phyloP scores from a whole-genome alignment of 768 basidiomycete species.

The Termitomyces sp. region DNA sequence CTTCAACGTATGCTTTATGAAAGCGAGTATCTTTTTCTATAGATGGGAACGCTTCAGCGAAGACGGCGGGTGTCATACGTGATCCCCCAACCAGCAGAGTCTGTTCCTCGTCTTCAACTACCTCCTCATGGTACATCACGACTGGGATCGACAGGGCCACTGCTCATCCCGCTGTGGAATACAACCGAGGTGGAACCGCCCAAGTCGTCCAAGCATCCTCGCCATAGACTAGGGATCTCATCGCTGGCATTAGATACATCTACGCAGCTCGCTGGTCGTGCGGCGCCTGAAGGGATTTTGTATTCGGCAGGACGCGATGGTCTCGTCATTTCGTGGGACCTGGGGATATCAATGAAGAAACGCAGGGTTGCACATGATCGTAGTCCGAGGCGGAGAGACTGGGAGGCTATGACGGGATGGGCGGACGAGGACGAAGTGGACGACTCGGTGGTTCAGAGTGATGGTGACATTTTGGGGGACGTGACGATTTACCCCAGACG shows the following conservation, averaged over 20 bases:
- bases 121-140: conserved; percentile 61
- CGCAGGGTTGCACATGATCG: conserved; percentile 25
- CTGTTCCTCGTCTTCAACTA: conserved; percentile 60
- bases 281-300: conserved; percentile 75
- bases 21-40: background rate
- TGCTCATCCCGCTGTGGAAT: conserved; percentile 41
- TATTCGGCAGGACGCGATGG: conserved; percentile 91
- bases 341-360: conserved; percentile 60
- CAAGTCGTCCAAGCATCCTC: conserved; percentile 44
- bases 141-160: conserved; percentile 63
- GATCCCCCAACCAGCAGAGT: conserved; percentile 63
- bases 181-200: conserved; percentile 18
- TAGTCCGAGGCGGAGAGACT: conserved; percentile 22
- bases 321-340: conserved; percentile 82
- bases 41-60: conserved; percentile 33
- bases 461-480: conserved; percentile 75
- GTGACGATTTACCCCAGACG: conserved; percentile 31
- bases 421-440: conserved; percentile 66
- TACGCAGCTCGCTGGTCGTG: conserved; percentile 64
- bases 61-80: conserved; percentile 82
- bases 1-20: background rate
- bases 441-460: conserved; percentile 43
- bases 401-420: conserved; percentile 88
- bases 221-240: conserved; percentile 82
- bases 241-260: conserved; percentile 85